Percentiles rank a stretch among this genome's conserved stretches.
Conservation (phyloP, 2,329 filamentous ascomycete species). For the Sphaerulina musiva region DNA sequence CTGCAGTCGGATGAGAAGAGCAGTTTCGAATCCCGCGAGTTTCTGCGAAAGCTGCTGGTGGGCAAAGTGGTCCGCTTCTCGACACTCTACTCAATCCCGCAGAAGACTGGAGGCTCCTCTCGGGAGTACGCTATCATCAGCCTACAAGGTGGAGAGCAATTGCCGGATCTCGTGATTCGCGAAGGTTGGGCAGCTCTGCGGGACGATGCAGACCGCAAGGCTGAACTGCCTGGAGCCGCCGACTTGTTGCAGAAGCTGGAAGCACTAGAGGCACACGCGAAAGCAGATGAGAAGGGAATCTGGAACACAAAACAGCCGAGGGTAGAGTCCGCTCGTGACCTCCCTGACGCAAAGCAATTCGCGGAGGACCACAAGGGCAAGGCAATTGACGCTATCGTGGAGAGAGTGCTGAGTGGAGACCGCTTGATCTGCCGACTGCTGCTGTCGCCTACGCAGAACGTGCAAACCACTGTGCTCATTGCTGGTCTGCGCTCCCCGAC, state of each 20-base stretch:
- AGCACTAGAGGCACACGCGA: conserved; percentile 69
- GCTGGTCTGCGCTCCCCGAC: conserved; percentile 83
- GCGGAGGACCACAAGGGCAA: conserved; percentile 79
- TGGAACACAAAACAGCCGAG: conserved; percentile 62
- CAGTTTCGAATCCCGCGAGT: conserved; percentile 91
- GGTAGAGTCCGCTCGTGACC: conserved; percentile 75
- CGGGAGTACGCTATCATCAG: conserved; percentile 81
- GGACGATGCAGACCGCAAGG: conserved; percentile 87
- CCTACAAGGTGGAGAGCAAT: conserved; percentile 64
- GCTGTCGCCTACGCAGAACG: conserved; percentile 73
- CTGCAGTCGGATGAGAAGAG: conserved; percentile 52
- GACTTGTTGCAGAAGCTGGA: conserved; percentile 71
- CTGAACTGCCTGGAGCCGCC: conserved; percentile 69
- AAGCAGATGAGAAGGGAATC: conserved; percentile 69
- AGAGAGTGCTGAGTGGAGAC: conserved; percentile 86
- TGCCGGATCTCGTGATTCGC: conserved; percentile 78
- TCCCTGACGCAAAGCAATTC: conserved; percentile 68
- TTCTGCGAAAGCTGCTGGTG: conserved; percentile 73
- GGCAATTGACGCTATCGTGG: conserved; percentile 71
- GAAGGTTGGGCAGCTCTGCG: conserved; percentile 90
- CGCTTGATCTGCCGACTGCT: conserved; percentile 78
- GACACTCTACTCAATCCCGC: conserved; percentile 80
- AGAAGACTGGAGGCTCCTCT: conserved; percentile 49
- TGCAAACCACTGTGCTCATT: conserved; percentile 80
- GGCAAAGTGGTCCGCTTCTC: conserved; percentile 83